A percentile compares a stretch with the other conserved stretches of the same genome.
Evolutionary conservation across 257 asterid species (phyloP).

Genomic region (Ocimum tenuiflorum): DNA sequence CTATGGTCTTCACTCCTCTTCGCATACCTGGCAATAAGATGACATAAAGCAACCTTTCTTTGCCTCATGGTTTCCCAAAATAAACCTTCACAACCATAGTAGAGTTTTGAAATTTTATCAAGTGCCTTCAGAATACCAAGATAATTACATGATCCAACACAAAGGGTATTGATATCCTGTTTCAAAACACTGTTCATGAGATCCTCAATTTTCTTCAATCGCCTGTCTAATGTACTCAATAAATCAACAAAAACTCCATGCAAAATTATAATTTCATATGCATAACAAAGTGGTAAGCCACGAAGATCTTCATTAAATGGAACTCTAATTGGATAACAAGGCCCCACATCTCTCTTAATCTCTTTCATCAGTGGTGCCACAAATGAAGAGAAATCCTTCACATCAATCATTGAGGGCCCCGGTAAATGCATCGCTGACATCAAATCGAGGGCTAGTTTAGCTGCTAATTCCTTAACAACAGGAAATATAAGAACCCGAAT

Average conservation of each 20-base stretch:
- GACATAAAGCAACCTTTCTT: slow-evolving; percentile 51
- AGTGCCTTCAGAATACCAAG: slow-evolving; percentile 65
- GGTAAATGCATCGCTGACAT: slow-evolving; percentile 18
- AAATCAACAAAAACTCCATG: slow-evolving; percentile 37
- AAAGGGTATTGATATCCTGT: slow-evolving; percentile 26
- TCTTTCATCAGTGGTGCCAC: slow-evolving; percentile 32
- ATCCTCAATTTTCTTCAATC: slow-evolving; percentile 53
- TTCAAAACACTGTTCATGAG: slow-evolving; percentile 27
- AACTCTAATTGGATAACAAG: slow-evolving; percentile 25
- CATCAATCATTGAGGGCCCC: slow-evolving; percentile 36
- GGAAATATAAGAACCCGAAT: slow-evolving; percentile 41
- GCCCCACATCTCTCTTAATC: slow-evolving; percentile 23
- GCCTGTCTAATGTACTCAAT: slow-evolving; percentile 43
- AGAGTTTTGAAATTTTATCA: slow-evolving; percentile 48
- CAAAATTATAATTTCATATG: slow-evolving; percentile 36
- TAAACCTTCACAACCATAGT: slow-evolving; percentile 40
- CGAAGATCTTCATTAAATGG: slow-evolving; percentile 31
- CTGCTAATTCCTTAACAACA: slow-evolving; percentile 54
- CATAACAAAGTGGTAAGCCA: slow-evolving; percentile 22
- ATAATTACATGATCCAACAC: slow-evolving; percentile 50
- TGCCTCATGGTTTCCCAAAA: slow-evolving; percentile 59
- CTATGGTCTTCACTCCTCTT: slow-evolving; percentile 60
- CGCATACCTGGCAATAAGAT: slow-evolving; percentile 59
- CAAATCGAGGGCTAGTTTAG: slow-evolving; percentile 38
- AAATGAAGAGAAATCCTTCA: slow-evolving; percentile 54